phyloP scores from a whole-genome alignment of 192 early-diverging fungal species.

The Phlyctochytrium bullatum region DNA sequence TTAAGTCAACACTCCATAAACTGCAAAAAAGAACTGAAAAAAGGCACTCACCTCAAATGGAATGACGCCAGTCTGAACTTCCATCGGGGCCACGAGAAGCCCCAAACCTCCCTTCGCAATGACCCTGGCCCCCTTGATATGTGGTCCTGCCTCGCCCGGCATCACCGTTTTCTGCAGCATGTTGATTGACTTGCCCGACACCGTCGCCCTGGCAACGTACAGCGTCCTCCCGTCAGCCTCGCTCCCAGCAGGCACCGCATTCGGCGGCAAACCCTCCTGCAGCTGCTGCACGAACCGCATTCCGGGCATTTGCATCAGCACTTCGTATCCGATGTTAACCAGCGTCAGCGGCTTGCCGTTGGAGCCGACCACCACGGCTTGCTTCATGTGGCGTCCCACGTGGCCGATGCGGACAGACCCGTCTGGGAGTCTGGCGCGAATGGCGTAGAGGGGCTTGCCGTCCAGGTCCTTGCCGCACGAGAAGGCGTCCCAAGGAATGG shows the following conservation, averaged over 20 bases:
- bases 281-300: conserved; percentile 1
- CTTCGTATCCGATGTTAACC: not conserved
- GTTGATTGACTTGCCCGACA: not conserved
- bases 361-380: not conserved
- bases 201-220: conserved; percentile 1
- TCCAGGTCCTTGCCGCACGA: not conserved
- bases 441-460: not conserved
- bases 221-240: conserved; percentile 3
- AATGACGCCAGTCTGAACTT: not conserved
- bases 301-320: not conserved
- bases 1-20: not conserved
- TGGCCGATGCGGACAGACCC: not conserved
- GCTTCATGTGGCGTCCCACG: not conserved
- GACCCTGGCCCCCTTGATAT: conserved; percentile 1
- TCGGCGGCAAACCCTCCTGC: not conserved
- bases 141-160: not conserved
- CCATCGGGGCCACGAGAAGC: not conserved
- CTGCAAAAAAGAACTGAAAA: not conserved
- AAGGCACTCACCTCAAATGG: conserved; percentile 10
- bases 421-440: not conserved
- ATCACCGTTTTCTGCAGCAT: not conserved
- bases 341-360: not conserved
- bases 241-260: not conserved
- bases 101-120: conserved; percentile 9
- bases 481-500: not conserved